phyloP scores from a whole-genome alignment of 2,329 filamentous ascomycete species.

The Apiospora pterosperma region DNA sequence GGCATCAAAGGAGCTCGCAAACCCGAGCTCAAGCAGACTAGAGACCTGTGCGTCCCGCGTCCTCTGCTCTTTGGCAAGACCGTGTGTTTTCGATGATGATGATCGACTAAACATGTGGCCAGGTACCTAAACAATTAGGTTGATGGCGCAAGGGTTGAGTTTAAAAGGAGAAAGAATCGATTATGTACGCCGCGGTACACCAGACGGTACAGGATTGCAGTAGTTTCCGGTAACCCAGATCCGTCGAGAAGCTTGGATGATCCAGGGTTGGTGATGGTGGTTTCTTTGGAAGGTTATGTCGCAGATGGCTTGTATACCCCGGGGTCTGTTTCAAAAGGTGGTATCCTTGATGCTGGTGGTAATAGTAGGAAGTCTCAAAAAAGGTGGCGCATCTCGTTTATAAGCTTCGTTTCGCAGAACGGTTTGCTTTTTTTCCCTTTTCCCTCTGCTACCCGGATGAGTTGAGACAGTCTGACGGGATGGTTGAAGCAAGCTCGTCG shows the following conservation, averaged over 20 bases:
- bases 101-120: conserved; percentile 45
- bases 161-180: neutral
- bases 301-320: neutral
- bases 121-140: conserved; percentile 4
- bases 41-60: conserved; percentile 32
- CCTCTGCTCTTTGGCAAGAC: conserved; percentile 35
- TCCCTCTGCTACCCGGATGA: neutral
- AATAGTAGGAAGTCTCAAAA: neutral
- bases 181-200: neutral
- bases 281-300: neutral
- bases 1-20: conserved; percentile 37
- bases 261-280: neutral
- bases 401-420: neutral
- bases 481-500: neutral
- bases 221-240: neutral
- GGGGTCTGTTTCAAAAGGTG: conserved; percentile 2
- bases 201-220: neutral
- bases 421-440: neutral
- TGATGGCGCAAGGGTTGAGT: neutral
- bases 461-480: neutral
- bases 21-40: conserved; percentile 34
- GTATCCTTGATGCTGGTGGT: conserved; percentile 1
- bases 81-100: conserved; percentile 33
- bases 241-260: neutral
- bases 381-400: conserved; percentile 1